Evolutionary conservation across 257 asterid species (phyloP).

Genomic region (Verbascum thapsus): DNA sequence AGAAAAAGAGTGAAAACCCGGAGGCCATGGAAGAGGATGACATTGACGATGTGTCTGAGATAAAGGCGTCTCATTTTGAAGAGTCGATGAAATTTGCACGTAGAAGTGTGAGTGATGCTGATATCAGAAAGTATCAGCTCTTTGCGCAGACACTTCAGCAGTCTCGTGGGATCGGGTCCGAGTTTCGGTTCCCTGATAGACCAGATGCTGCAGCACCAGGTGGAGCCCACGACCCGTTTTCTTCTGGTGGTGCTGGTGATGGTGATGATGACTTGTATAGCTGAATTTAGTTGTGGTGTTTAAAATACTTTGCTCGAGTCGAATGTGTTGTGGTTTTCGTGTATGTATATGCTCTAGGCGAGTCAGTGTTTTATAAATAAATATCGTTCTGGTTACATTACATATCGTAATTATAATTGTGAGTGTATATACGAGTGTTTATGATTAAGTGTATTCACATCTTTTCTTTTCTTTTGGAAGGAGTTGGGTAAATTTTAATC

Average conservation of each 20-base stretch:
- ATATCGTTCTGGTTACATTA: too few species aligned
- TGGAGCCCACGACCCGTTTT: conserved; percentile 36
- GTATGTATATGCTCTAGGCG: conserved; percentile 1
- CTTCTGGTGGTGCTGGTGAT: conserved; percentile 28
- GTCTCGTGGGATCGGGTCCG: conserved; percentile 47
- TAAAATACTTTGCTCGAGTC: too few species aligned
- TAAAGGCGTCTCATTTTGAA: conserved; percentile 46
- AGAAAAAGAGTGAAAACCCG: conserved; percentile 38
- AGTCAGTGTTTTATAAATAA: too few species aligned
- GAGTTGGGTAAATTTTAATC: too few species aligned
- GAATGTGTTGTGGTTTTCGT: conserved; percentile 2
- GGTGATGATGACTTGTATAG: conserved; percentile 42
- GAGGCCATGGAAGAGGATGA: conserved; percentile 53
- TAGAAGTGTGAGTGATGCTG: conserved; percentile 48
- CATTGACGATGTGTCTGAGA: conserved; percentile 44
- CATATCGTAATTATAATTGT: too few species aligned
- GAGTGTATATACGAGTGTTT: too few species aligned
- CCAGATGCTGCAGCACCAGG: conserved; percentile 32
- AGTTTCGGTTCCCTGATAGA: conserved; percentile 39
- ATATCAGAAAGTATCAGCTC: conserved; percentile 50
- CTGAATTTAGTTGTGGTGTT: too few species aligned
- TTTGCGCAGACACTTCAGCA: conserved; percentile 54
- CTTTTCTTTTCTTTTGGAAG: too few species aligned
- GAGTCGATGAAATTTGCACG: conserved; percentile 50
- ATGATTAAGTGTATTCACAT: too few species aligned